phyloP scores from a whole-genome alignment of 2,329 filamentous ascomycete genomes.

The Apiospora hydei region DNA sequence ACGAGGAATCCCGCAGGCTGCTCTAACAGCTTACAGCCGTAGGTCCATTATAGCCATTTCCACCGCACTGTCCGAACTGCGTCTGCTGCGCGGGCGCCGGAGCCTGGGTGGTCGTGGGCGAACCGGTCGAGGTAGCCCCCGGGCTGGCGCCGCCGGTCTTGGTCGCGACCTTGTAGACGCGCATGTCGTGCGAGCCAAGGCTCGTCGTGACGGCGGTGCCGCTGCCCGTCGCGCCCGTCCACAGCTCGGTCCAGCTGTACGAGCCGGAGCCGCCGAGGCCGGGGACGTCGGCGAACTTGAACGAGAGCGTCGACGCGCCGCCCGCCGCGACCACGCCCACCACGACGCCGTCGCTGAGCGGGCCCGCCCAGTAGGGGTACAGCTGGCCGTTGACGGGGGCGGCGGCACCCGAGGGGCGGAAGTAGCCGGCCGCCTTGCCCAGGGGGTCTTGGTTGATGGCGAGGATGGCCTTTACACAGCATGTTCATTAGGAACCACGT shows the following conservation, averaged over 20 bases:
- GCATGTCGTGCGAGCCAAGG: constrained; percentile 37
- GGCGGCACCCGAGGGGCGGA: constrained; percentile 35
- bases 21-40: background rate
- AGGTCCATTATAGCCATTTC: background rate
- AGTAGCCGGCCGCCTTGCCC: constrained; percentile 23
- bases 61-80: constrained; percentile 12
- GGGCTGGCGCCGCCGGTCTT: background rate
- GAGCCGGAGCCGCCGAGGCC: constrained; percentile 45
- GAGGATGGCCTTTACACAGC: constrained; percentile 23
- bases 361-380: constrained; percentile 52
- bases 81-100: background rate
- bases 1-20: background rate
- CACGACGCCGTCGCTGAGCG: constrained; percentile 43
- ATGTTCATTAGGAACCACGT: background rate
- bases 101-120: background rate
- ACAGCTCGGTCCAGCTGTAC: constrained; percentile 49
- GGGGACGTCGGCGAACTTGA: constrained; percentile 52
- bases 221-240: constrained; percentile 36
- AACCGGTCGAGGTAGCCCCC: background rate
- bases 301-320: constrained; percentile 49
- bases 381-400: constrained; percentile 50
- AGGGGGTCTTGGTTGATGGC: constrained; percentile 28
- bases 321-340: constrained; percentile 48
- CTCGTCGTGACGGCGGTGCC: constrained; percentile 33
- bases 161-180: constrained; percentile 35